Percentiles rank a stretch among this genome's conserved stretches.
phyloP scores from a whole-genome alignment of 306 rosid species.

The Acacia crassicarpa region DNA sequence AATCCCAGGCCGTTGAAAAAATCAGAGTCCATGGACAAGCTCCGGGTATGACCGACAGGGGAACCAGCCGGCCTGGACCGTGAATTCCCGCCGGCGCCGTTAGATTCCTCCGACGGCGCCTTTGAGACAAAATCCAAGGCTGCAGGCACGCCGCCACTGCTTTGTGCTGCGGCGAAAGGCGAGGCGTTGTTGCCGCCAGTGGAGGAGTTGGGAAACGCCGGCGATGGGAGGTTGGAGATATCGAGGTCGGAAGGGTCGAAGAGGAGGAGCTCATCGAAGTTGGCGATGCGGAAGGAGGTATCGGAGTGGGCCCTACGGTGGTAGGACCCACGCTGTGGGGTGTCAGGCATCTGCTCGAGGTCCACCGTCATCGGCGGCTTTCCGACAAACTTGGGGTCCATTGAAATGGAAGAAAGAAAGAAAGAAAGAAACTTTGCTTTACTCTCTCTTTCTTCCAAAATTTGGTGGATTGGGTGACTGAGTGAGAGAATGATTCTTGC shows the following conservation, averaged over 20 bases:
- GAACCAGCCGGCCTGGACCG: conserved; percentile 6
- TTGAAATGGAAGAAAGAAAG: conserved; percentile 28
- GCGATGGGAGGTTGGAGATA: conserved; percentile 67
- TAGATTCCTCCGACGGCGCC: conserved; percentile 57
- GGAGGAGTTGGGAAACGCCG: conserved; percentile 37
- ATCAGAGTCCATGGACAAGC: conserved; percentile 90
- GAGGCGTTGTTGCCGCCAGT: conserved; percentile 28
- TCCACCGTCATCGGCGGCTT: conserved; percentile 54
- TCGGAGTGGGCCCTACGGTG: conserved; percentile 97
- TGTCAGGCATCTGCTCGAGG: conserved; percentile 75
- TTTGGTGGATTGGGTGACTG: not conserved
- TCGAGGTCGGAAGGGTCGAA: conserved; percentile 93
- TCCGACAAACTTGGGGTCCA: conserved; percentile 51
- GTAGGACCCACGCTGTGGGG: conserved; percentile 73
- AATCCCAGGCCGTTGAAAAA: conserved; percentile 74
- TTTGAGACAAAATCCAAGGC: conserved; percentile 42
- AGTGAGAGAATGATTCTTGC: not conserved
- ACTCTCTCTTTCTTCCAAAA: not conserved
- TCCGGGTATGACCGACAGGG: conserved; percentile 51
- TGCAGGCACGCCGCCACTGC: conserved; percentile 34
- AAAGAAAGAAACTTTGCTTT: not conserved
- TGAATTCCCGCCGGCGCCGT: conserved; percentile 12
- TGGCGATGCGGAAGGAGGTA: conserved; percentile 74
- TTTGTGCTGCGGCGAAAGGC: not conserved
- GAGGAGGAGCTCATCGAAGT: conserved; percentile 84